Evolutionary conservation across 2,329 filamentous ascomycete species (phyloP), one percentile per base, ranked within the genome.

Genomic region (Aspergillus fijiensis): DNA sequence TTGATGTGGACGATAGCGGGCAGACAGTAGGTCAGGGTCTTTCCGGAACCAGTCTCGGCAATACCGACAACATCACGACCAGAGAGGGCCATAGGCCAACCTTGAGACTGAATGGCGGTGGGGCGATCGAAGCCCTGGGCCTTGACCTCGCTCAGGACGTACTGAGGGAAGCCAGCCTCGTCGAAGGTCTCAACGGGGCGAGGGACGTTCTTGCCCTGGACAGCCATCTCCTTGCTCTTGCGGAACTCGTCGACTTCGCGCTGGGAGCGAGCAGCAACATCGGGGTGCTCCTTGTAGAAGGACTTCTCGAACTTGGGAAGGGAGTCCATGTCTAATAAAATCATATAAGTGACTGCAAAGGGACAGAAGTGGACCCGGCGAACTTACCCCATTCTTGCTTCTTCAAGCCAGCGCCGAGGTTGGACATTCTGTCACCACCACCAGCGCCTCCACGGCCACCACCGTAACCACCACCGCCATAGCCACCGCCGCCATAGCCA

Each of bases 1-100:
- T 99, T 98, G 85, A 99, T 99, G 85, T 99, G 95, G 63, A 99
- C 95, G 69, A 99, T 99, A 59, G 95, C 91, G 60, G 95, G 95
- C 69, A 99, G 87, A 80, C 94, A 98, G 83, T 99, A 99, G 56
- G 93, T 97, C 67, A 99, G 85, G 4, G 95, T 99, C 89, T 99
- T 99, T 84, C 95, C 95, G 66, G 95, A 99, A 77, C 95, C 95
- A 61, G 95, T 99, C 84, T 99, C 95, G 72, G 95, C 95, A 81
- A 99, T 96, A 87, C 95, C 95, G 72, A 98, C 94, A 62, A 98
- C 94, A 77, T 99, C 95, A 70, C 95, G 94, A 81, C 95, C 95
- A 69, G 94, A 96, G 55, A 99, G 88, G 74, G 95, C 93, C 95
- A 98, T 98, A 64, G 95, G 95, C 95, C 95, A 98, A 65, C 95